Evolutionary conservation across 495 filamentous ascomycete genomes (phyloP), one percentile per base, ranked within the genome.

Genomic region (Clavariopsis aquatica): DNA sequence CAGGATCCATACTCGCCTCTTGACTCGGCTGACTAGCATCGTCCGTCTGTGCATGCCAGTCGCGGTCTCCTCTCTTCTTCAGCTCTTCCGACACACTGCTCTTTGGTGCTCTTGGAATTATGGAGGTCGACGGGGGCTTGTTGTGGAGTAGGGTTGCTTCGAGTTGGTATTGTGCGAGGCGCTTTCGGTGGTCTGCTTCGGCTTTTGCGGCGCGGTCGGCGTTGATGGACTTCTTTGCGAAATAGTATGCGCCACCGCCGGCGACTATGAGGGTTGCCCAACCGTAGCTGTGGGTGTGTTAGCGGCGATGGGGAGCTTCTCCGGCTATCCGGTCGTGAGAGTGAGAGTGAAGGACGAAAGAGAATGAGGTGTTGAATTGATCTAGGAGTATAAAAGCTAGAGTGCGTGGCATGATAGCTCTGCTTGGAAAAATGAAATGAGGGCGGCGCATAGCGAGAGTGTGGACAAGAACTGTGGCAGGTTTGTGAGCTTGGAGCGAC

Each of bases 171-270:
- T 60, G 63, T 20, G 27, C 29, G 9, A 62, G 15, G 15, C 69
- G 68, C 36, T 63, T 65, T 52, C 66, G 31, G 17, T 56, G 64
- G 49, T 88, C 83, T 34, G 86, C 84, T 62, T 90, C 84, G 57
- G 89, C 86, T 66, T 90, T 83, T 56, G 83, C 76, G 29, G 83
- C 81, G 43, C 92, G 89, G 78, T 96, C 90, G 66, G 89, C 89
- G 70, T 97, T 93, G 81, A 98, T 93, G 75, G 87, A 88, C 68
- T 86, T 82, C 81, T 98, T 98, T 57, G 94, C 95, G 76, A 96
- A 96, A 79, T 91, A 91, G 83, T 98, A 98, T 65, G 94, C 92
- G 56, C 84, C 93, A 72, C 90, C 94, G 72, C 93, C 94, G 60
- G 89, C 88, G 70, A 90, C 76, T 68, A 90, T 91, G 57, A 98